Evolutionary conservation across 78 protist genomes (phyloP).

Genomic region (Dictyostelium intermedium): DNA sequence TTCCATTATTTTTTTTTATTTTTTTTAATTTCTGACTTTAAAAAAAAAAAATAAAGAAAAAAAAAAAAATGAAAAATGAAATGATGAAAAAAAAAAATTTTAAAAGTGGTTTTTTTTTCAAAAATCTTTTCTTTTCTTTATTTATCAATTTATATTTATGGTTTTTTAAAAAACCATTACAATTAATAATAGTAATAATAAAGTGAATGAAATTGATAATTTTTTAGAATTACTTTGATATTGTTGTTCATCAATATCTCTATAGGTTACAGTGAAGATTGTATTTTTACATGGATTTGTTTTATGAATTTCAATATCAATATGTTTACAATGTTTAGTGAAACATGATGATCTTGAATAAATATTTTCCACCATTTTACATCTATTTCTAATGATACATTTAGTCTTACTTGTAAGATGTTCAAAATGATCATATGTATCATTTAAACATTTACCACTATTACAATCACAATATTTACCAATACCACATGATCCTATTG

Average conservation of each 20-base stretch:
- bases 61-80: background rate
- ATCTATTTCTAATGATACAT: background rate
- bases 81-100: background rate
- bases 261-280: background rate
- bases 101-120: background rate
- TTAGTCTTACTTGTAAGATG: background rate
- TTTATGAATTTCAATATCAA: background rate
- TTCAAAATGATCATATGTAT: background rate
- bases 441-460: background rate
- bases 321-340: background rate
- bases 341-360: conserved; percentile 12
- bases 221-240: background rate
- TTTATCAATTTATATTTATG: background rate
- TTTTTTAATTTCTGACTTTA: background rate
- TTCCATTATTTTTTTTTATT: background rate
- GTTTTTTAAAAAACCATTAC: background rate
- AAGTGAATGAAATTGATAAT: background rate
- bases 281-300: background rate
- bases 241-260: background rate
- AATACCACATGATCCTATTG: background rate
- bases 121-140: background rate
- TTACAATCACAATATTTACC: background rate
- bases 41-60: background rate
- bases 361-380: background rate
- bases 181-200: background rate